These are phyloP conservation scores for Cicer bijugum DNA, from an alignment of 306 rosid species.

Conservation along the genomic window DNA sequence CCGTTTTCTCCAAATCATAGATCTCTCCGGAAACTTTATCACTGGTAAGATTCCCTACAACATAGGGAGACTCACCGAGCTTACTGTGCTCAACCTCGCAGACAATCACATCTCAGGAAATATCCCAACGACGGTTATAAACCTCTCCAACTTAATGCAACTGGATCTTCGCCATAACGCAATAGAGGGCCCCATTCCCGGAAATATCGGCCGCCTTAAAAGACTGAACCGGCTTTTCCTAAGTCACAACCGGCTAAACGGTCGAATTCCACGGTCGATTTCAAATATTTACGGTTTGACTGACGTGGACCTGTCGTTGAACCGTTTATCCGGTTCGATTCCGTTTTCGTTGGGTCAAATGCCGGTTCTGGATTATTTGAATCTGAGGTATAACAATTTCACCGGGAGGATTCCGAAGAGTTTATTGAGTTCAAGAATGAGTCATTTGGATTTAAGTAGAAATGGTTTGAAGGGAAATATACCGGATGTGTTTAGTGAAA, in stretches of 20 bases:
- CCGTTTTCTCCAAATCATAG: constrained; percentile 62
- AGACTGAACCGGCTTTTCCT: constrained; percentile 68
- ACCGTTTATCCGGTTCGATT: constrained; percentile 65
- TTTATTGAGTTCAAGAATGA: constrained; percentile 59
- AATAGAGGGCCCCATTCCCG: constrained; percentile 63
- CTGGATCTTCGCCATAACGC: constrained; percentile 84
- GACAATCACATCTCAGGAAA: constrained; percentile 73
- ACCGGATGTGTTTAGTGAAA: constrained; percentile 58
- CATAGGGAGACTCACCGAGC: constrained; percentile 63
- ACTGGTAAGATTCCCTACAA: constrained; percentile 60
- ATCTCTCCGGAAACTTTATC: constrained; percentile 71
- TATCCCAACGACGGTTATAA: constrained; percentile 57
- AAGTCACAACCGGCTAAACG: constrained; percentile 64
- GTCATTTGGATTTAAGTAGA: constrained; percentile 71
- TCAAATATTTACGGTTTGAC: constrained; percentile 63
- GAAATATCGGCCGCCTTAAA: constrained; percentile 49
- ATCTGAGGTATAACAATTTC: constrained; percentile 66
- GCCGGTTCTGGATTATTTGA: constrained; percentile 70
- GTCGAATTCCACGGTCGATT: constrained; percentile 59
- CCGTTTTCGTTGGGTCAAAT: constrained; percentile 61
- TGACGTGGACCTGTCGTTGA: constrained; percentile 75
- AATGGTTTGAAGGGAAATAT: constrained; percentile 57
- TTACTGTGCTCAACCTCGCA: constrained; percentile 69
- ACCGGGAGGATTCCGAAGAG: constrained; percentile 62
- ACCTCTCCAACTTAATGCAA: constrained; percentile 59